Evolutionary conservation across 495 filamentous ascomycete species (phyloP).

Genomic region (Astrocystis sublimbata): DNA sequence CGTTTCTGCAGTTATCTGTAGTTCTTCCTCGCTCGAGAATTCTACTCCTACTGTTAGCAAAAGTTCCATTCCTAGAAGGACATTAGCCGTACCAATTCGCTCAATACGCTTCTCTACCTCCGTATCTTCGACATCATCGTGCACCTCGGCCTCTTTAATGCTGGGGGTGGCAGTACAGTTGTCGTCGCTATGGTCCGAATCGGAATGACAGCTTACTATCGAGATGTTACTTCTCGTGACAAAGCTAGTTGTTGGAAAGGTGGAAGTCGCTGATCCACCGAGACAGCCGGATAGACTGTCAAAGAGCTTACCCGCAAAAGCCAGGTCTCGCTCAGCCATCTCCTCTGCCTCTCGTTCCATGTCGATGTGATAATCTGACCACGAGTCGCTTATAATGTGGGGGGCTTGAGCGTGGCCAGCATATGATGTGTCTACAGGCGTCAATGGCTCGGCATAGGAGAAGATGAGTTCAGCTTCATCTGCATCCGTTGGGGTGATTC

Average conservation of each 20-base stretch:
- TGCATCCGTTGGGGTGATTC: neutral
- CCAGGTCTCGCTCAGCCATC: constrained; percentile 23
- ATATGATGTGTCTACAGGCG: constrained; percentile 17
- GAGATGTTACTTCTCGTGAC: constrained; percentile 27
- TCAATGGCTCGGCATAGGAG: constrained; percentile 7
- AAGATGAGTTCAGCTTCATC: neutral
- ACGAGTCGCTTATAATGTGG: constrained; percentile 4
- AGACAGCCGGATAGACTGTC: constrained; percentile 14
- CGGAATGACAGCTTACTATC: constrained; percentile 24
- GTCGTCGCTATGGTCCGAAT: constrained; percentile 2
- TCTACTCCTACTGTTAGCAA: constrained; percentile 21
- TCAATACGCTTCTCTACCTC: neutral
- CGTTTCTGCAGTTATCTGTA: neutral
- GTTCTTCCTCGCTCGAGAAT: constrained; percentile 15
- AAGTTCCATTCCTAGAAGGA: neutral
- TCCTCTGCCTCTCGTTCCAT: constrained; percentile 13
- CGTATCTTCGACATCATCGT: constrained; percentile 16
- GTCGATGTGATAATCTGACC: constrained; percentile 3
- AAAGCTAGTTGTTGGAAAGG: constrained; percentile 16
- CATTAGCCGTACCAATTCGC: constrained; percentile 19
- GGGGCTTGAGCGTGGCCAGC: neutral
- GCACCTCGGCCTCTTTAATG: neutral
- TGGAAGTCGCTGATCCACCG: constrained; percentile 11
- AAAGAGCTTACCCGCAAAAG: constrained; percentile 28
- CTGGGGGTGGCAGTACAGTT: neutral